Evolutionary conservation across 257 asterid species (phyloP).

Genomic region (Solanum pinnatisectum): DNA sequence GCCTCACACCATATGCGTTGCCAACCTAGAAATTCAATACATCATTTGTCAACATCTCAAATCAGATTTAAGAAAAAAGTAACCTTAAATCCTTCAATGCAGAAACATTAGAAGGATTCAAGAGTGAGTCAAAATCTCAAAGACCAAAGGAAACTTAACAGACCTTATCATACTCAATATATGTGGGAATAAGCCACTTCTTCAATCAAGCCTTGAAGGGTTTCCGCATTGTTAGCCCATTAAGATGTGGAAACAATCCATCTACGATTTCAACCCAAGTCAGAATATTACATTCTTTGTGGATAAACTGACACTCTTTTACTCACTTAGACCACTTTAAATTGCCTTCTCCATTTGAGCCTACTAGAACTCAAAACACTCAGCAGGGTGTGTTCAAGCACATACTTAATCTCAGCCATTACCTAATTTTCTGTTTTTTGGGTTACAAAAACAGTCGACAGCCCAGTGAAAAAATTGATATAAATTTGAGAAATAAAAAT

Average conservation of each 20-base stretch:
- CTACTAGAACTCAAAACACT: conserved; percentile 1
- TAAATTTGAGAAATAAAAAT: background rate
- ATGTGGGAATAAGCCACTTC: conserved; percentile 72
- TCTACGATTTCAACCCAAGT: conserved; percentile 98
- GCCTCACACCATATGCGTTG: conserved; percentile 98
- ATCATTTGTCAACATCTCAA: conserved; percentile 82
- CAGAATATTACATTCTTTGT: conserved; percentile 56
- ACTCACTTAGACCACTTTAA: conserved; percentile 38
- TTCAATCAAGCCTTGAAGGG: conserved; percentile 72
- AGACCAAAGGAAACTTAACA: conserved; percentile 66
- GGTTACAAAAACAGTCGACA: background rate
- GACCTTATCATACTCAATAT: conserved; percentile 69
- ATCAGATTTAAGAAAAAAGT: conserved; percentile 46
- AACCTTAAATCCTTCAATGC: conserved; percentile 69
- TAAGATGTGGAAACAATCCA: conserved; percentile 88
- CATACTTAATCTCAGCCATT: background rate
- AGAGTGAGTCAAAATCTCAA: conserved; percentile 43
- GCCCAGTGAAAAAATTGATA: background rate
- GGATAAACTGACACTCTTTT: conserved; percentile 42
- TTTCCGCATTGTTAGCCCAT: conserved; percentile 93
- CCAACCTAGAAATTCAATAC: conserved; percentile 95
- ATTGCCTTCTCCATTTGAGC: conserved; percentile 24
- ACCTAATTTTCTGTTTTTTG: background rate
- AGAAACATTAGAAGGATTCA: conserved; percentile 54
- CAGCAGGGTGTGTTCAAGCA: background rate